These are phyloP conservation scores for Ceriops tagal DNA, from an alignment of 345 rosid species.

Conservation along the genomic window DNA sequence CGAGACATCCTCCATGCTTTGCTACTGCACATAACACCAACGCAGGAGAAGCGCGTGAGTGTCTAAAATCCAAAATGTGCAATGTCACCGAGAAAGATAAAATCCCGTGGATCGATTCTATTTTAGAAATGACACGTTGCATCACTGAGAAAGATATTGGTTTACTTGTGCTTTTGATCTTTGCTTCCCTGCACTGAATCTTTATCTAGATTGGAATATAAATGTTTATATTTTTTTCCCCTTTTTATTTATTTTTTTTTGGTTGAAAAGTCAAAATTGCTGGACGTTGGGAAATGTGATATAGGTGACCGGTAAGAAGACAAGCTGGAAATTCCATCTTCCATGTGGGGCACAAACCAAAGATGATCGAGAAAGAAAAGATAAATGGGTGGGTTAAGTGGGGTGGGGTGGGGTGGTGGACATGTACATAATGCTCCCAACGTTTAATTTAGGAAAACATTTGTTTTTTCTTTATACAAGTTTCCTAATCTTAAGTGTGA, in stretches of 20 bases:
- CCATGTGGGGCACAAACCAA: too few species aligned
- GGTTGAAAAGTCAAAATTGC: background rate
- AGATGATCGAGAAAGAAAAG: too few species aligned
- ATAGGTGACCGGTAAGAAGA: conserved; percentile 2
- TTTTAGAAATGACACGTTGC: background rate
- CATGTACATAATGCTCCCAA: too few species aligned
- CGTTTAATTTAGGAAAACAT: too few species aligned
- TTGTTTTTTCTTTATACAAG: too few species aligned
- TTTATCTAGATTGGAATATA: too few species aligned
- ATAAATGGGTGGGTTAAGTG: too few species aligned
- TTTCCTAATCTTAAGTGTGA: too few species aligned
- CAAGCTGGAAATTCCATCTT: background rate
- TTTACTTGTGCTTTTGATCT: too few species aligned
- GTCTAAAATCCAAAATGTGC: background rate
- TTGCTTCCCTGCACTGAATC: background rate
- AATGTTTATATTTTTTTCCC: background rate
- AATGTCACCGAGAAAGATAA: too few species aligned
- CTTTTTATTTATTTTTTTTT: background rate
- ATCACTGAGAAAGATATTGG: background rate
- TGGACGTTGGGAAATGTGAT: conserved; percentile 18
- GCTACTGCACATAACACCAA: background rate
- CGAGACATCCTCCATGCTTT: background rate
- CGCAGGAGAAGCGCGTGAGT: conserved; percentile 8
- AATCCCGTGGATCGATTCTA: background rate
- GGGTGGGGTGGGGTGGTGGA: too few species aligned